phyloP scores from a whole-genome alignment of 148 eudicot species.

The Rhododendron ovatum region DNA sequence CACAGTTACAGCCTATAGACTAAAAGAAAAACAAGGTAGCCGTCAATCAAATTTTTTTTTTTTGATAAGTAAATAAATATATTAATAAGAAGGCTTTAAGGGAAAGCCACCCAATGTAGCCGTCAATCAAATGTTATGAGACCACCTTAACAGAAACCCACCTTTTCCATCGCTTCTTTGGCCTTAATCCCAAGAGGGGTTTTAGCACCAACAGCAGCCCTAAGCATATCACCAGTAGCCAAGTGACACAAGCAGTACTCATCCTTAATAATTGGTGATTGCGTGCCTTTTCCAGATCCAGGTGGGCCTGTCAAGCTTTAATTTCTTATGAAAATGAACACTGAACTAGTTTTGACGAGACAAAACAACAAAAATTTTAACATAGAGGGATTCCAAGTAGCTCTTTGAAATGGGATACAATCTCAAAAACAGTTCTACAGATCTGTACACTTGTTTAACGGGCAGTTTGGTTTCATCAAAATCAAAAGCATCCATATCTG shows the following conservation, averaged over 20 bases:
- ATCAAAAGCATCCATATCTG: not conserved
- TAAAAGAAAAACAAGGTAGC: not conserved
- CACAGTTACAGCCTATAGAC: not conserved
- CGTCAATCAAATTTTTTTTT: not conserved
- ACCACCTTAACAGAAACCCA: constrained; percentile 11
- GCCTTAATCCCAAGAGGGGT: constrained; percentile 96
- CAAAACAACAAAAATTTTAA: not conserved
- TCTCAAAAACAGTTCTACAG: not conserved
- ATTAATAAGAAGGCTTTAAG: too few species aligned
- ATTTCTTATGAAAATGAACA: not conserved
- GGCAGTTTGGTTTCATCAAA: not conserved
- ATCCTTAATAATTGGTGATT: constrained; percentile 90
- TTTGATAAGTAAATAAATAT: too few species aligned
- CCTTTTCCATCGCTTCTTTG: constrained; percentile 95
- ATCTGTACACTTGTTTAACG: not conserved
- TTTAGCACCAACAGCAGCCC: constrained; percentile 93
- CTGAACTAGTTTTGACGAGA: not conserved
- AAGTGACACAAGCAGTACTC: constrained; percentile 97
- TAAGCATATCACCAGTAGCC: constrained; percentile 98
- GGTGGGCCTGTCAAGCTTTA: constrained; percentile 65
- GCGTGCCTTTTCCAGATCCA: constrained; percentile 98
- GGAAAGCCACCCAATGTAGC: not conserved
- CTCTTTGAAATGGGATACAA: not conserved
- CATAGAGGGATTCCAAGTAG: not conserved
- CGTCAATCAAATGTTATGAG: not conserved